Evolutionary conservation across 345 rosid species (phyloP).

Genomic region (Garcia nutans): DNA sequence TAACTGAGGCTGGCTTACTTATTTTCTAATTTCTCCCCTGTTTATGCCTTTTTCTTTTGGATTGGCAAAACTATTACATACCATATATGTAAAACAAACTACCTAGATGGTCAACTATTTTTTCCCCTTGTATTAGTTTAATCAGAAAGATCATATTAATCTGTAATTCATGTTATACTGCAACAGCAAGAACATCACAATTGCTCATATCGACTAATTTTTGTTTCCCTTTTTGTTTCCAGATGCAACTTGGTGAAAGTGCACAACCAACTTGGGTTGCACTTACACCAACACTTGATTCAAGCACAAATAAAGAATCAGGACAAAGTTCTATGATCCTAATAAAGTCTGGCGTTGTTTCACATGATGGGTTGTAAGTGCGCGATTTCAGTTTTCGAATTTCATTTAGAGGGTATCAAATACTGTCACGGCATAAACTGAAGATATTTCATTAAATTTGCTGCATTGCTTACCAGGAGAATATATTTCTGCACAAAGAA

Average conservation of each 20-base stretch:
- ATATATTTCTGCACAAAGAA: constrained; percentile 60
- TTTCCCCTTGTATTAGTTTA: background rate
- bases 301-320: constrained; percentile 33
- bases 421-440: background rate
- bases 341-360: constrained; percentile 57
- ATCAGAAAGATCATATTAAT: background rate
- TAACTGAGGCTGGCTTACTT: no score
- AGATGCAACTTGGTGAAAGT: constrained; percentile 58
- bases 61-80: background rate
- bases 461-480: constrained; percentile 38
- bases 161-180: background rate
- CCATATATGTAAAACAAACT: background rate
- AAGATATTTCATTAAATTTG: constrained; percentile 1
- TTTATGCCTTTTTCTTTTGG: background rate
- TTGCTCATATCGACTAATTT: constrained; percentile 1
- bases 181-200: background rate
- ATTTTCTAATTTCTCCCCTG: background rate
- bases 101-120: background rate
- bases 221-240: constrained; percentile 2
- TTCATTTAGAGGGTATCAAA: background rate
- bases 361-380: constrained; percentile 56
- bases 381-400: constrained; percentile 2
- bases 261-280: constrained; percentile 61
- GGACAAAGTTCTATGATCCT: constrained; percentile 36
- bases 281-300: constrained; percentile 33